Evolutionary conservation across 2,329 filamentous ascomycete species (phyloP).

Genomic region (Magnaporthiopsis incrustans): DNA sequence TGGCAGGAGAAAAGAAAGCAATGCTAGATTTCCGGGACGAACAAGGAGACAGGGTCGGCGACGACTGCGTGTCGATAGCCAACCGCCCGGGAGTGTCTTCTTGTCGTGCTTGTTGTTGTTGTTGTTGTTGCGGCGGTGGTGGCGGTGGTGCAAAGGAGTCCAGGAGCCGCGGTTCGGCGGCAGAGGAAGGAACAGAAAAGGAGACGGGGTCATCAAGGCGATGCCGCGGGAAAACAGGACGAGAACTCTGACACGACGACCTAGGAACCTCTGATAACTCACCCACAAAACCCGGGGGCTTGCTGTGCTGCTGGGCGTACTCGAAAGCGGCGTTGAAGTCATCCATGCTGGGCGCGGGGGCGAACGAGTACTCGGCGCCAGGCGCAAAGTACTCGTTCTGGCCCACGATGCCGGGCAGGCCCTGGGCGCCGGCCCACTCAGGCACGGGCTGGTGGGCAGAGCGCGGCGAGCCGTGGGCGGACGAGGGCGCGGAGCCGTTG

Average conservation of each 20-base stretch:
- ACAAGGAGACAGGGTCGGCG: constrained; percentile 19
- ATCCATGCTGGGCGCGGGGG: constrained; percentile 36
- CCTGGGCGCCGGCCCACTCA: constrained; percentile 48
- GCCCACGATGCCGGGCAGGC: constrained; percentile 57
- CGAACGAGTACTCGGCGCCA: constrained; percentile 48
- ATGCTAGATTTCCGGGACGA: constrained; percentile 20
- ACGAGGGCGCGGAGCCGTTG: constrained; percentile 56
- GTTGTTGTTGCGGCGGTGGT: too few relatives aligned
- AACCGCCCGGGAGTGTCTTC: constrained; percentile 9
- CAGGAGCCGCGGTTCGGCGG: constrained; percentile 13
- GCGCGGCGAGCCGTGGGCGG: constrained; percentile 59
- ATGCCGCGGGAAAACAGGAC: background rate
- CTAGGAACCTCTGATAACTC: constrained; percentile 36
- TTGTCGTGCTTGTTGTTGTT: background rate
- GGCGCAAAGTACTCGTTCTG: constrained; percentile 44
- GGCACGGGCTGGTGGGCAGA: constrained; percentile 51
- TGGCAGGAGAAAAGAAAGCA: constrained; percentile 22
- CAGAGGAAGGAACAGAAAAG: constrained; percentile 19
- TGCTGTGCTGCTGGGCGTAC: constrained; percentile 32
- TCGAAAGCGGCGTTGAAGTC: constrained; percentile 38
- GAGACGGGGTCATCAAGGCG: constrained; percentile 6
- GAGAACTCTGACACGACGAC: constrained; percentile 12
- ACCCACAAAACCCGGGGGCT: constrained; percentile 46
- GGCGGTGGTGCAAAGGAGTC: constrained; percentile 8
- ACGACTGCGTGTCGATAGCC: constrained; percentile 20